Percentiles rank a stretch among this genome's conserved stretches.
Evolutionary conservation across 805 yeast species (phyloP).

Genomic region (Wickerhamomyces strasburgensis): DNA sequence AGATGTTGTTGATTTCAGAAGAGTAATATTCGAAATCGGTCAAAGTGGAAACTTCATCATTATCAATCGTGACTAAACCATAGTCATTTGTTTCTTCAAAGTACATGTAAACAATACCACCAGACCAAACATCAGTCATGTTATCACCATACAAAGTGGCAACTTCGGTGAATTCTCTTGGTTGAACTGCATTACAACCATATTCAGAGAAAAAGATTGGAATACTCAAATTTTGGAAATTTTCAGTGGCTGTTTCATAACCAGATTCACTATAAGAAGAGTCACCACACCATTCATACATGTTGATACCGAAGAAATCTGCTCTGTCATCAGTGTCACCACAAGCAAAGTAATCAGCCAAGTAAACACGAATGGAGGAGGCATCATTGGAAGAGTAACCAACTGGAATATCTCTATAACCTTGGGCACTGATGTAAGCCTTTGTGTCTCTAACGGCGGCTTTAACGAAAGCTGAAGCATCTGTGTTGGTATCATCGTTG

Average conservation of each 20-base stretch:
- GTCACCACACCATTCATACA: constrained; percentile 85
- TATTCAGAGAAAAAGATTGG: constrained; percentile 81
- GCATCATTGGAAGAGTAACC: constrained; percentile 85
- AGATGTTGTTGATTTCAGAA: constrained; percentile 47
- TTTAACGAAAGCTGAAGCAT: constrained; percentile 75
- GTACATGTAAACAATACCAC: constrained; percentile 87
- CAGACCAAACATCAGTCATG: constrained; percentile 85
- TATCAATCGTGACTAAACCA: constrained; percentile 58
- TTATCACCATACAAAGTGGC: constrained; percentile 54
- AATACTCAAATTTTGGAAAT: constrained; percentile 59
- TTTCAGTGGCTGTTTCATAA: constrained; percentile 57
- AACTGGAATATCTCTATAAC: constrained; percentile 68
- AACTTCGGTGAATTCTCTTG: constrained; percentile 73
- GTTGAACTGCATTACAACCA: constrained; percentile 67
- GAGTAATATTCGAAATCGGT: constrained; percentile 61
- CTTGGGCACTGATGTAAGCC: constrained; percentile 53
- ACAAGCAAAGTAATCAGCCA: constrained; percentile 76
- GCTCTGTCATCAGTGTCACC: constrained; percentile 61
- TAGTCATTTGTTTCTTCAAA: constrained; percentile 71
- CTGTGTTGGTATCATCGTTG: constrained; percentile 59
- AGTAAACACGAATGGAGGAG: constrained; percentile 52
- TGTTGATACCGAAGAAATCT: constrained; percentile 83
- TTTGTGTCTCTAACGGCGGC: constrained; percentile 80
- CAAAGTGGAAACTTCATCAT: constrained; percentile 48
- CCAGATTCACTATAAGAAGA: constrained; percentile 59